A percentile compares a stretch with the other conserved stretches of the same genome.
phyloP scores from a whole-genome alignment of 2,329 filamentous ascomycete species.

The Zarea fungicola region DNA sequence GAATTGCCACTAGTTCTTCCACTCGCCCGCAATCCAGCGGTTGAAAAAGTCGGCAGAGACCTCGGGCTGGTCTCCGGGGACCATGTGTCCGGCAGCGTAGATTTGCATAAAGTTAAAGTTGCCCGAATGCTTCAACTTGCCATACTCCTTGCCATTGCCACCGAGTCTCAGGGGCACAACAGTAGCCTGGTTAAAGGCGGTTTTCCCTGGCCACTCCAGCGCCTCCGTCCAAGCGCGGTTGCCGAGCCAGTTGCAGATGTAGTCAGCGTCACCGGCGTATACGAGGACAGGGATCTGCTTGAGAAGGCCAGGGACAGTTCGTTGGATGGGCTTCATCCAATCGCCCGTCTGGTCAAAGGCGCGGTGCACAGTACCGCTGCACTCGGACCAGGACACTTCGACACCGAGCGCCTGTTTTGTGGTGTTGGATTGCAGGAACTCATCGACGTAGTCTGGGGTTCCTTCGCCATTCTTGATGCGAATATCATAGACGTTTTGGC shows the following conservation, averaged over 20 bases:
- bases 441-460: conserved; percentile 72
- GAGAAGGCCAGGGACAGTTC: conserved; percentile 77
- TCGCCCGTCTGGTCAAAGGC: conserved; percentile 97
- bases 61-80: conserved; percentile 14
- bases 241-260: conserved; percentile 97
- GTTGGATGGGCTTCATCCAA: conserved; percentile 98
- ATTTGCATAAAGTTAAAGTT: conserved; percentile 16
- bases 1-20: conserved; percentile 12
- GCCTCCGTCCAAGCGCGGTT: conserved; percentile 94
- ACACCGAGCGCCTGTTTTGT: conserved; percentile 85
- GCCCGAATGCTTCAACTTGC: conserved; percentile 10
- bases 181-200: conserved; percentile 68
- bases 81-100: conserved; percentile 16
- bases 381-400: conserved; percentile 92
- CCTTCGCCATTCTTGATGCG: conserved; percentile 87
- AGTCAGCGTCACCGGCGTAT: conserved; percentile 87
- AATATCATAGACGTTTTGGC: conserved; percentile 92
- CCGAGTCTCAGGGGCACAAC: conserved; percentile 63
- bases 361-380: conserved; percentile 97
- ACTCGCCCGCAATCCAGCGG: conserved; percentile 16
- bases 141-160: conserved; percentile 24
- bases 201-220: conserved; percentile 88
- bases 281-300: conserved; percentile 90
- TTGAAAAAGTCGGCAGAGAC: conserved; percentile 15
- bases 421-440: conserved; percentile 77